phyloP scores from a whole-genome alignment of 176 grass and related monocot species.

The Pontederia paniculata region DNA sequence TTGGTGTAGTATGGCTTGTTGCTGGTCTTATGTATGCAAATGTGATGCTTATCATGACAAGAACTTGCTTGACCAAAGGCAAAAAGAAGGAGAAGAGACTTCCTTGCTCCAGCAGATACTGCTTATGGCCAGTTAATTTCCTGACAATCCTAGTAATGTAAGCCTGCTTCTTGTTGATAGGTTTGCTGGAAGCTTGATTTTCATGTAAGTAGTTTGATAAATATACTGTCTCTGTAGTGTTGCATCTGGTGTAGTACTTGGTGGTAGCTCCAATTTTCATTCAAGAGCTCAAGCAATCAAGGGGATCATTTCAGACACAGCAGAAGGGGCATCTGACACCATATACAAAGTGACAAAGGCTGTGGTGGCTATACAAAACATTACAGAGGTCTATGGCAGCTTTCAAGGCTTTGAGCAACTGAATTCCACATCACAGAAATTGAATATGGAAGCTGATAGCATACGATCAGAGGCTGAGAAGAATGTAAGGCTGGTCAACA shows the following conservation, averaged over 20 bases:
- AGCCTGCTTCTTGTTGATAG: slow-evolving; percentile 11
- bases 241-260: slow-evolving; percentile 41
- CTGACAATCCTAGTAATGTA: slow-evolving; percentile 58
- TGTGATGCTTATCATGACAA: slow-evolving; percentile 11
- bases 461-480: slow-evolving; percentile 52
- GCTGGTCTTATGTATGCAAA: slow-evolving; percentile 27
- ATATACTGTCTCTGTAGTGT: slow-evolving; percentile 23
- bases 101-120: slow-evolving; percentile 31
- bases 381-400: slow-evolving; percentile 28
- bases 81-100: slow-evolving; percentile 14
- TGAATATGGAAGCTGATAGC: slow-evolving; percentile 49
- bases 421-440: slow-evolving; percentile 44
- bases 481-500: slow-evolving; percentile 54
- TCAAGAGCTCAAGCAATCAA: slow-evolving; percentile 53
- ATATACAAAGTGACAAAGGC: slow-evolving; percentile 66
- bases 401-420: slow-evolving; percentile 38
- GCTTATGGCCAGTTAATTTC: slow-evolving; percentile 33
- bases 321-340: slow-evolving; percentile 42
- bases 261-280: slow-evolving; percentile 41
- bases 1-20: slow-evolving; percentile 59
- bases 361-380: slow-evolving; percentile 47
- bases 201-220: neutral
- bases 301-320: slow-evolving; percentile 39
- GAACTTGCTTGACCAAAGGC: slow-evolving; percentile 34
- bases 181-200: neutral